A percentile compares a stretch with the other conserved stretches of the same genome.
Conservation (phyloP, 129 eudicot genomes). For the Flaveria robusta region DNA sequence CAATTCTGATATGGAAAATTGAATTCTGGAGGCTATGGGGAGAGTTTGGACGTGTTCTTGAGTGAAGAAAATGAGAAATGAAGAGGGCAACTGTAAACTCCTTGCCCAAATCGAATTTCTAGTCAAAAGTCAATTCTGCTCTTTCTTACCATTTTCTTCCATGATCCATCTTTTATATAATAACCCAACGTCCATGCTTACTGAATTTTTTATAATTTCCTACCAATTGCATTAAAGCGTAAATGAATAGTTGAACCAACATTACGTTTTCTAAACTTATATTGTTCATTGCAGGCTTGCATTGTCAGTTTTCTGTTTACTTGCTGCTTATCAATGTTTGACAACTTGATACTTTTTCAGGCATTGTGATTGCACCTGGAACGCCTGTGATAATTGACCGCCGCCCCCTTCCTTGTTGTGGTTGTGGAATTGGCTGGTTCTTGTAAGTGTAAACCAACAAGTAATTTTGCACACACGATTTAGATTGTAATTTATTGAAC, state of each 20-base stretch:
- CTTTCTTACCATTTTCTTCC: neutral
- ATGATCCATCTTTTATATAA: neutral
- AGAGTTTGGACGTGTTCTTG: neutral
- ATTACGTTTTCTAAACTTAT: neutral
- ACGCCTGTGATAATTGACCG: slow-evolving; percentile 50
- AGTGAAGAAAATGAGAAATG: neutral
- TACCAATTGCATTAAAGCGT: neutral
- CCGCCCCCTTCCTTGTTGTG: slow-evolving; percentile 73
- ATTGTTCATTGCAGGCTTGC: neutral
- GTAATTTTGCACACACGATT: neutral
- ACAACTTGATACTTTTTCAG: slow-evolving; percentile 36
- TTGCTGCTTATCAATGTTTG: neutral
- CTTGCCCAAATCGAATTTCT: neutral
- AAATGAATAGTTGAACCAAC: neutral
- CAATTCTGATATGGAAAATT: neutral
- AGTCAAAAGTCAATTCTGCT: neutral
- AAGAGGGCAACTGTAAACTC: neutral
- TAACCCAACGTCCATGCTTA: neutral
- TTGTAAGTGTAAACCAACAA: slow-evolving; percentile 54
- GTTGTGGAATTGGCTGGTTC: slow-evolving; percentile 89
- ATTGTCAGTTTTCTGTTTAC: neutral
- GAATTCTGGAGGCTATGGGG: neutral
- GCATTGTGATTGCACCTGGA: slow-evolving; percentile 58
- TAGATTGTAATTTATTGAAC: neutral
- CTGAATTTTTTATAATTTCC: neutral